Evolutionary conservation across 257 asterid genomes (phyloP), one percentile per base, ranked within the genome.

Genomic region (Henckelia pumila): DNA sequence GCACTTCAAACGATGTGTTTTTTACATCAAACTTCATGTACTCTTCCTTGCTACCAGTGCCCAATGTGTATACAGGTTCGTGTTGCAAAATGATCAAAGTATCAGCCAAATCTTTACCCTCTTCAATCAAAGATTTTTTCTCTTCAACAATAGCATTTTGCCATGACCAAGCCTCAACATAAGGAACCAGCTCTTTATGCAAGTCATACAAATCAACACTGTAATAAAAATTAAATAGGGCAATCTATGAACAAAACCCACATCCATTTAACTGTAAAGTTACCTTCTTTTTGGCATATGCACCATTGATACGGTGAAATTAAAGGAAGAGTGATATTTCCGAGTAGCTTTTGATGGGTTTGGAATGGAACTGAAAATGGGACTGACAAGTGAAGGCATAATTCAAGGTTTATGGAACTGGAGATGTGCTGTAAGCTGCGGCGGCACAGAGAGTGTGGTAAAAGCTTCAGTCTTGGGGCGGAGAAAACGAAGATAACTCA

Each of bases 51-150:
- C 97, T 84, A 22, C 88, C 88, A 56, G 97, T 44, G 52, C 99
- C 97, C 78, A 88, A 79, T 3, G 99, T 94, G 78, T 91, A 91
- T 70, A 88, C 99, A 57, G 97, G 96, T 24, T 66, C 75, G 82
- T 94, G 97, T 33, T 94, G 99, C 73, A 94, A 76, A 59, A 91
- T 59, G 59, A 91, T 87, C 74, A 94, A 77, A 16, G 82, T 81
- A 55, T 91, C 99, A 0, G 81, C 59, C 59, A 68, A 74, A 81
- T 91, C 96, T 75, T 83, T 83, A 69, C 79, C 73, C 47, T 60
- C 70, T 47, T 68, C 75, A 66, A 24, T 63, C 73, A 78, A 57
- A 33, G 64, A 67, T 59, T 79, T 87, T 71, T 78, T 87, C 79
- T 85, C 76, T 20, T 78, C 65, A 28, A 91, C 96, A 53, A 91